A percentile compares a stretch with the other conserved stretches of the same genome.
These are phyloP conservation scores for Alternaria rosae DNA, from an alignment of 2,329 filamentous ascomycete species.

Conservation along the genomic window DNA sequence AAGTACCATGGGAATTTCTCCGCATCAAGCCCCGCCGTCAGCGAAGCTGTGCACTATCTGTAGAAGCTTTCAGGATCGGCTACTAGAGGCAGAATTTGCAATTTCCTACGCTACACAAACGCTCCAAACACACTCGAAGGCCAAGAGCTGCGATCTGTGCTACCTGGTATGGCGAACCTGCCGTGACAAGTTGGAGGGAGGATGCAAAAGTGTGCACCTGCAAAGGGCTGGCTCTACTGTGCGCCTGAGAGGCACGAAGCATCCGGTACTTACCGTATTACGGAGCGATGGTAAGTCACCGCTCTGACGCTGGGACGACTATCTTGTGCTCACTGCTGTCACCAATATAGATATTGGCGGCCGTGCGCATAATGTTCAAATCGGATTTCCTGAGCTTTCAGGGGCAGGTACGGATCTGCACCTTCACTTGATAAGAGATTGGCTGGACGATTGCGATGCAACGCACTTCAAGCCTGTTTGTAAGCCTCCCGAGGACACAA, in stretches of 20 bases:
- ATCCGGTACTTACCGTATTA: constrained; percentile 1
- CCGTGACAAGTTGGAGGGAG: background rate
- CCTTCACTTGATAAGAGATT: constrained; percentile 11
- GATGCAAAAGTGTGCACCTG: background rate
- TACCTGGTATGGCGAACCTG: background rate
- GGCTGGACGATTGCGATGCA: constrained; percentile 20
- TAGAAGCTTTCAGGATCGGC: background rate
- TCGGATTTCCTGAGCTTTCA: constrained; percentile 15
- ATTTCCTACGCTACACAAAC: background rate
- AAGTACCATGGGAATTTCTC: no score
- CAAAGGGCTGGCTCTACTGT: background rate
- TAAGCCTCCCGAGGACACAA: background rate
- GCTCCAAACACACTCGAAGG: background rate
- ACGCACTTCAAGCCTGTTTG: constrained; percentile 2
- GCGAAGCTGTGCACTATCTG: background rate
- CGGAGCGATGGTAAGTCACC: background rate
- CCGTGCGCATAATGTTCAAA: background rate
- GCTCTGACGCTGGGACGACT: background rate
- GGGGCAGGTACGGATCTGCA: background rate
- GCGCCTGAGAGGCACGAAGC: background rate
- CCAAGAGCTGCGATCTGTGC: background rate
- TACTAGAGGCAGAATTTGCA: background rate
- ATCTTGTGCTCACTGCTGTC: no score
- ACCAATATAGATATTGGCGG: no score
- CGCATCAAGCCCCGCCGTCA: no score